A percentile compares a stretch with the other conserved stretches of the same genome.
phyloP scores from a whole-genome alignment of 2,329 filamentous ascomycete species.

The Penicillium paneum region DNA sequence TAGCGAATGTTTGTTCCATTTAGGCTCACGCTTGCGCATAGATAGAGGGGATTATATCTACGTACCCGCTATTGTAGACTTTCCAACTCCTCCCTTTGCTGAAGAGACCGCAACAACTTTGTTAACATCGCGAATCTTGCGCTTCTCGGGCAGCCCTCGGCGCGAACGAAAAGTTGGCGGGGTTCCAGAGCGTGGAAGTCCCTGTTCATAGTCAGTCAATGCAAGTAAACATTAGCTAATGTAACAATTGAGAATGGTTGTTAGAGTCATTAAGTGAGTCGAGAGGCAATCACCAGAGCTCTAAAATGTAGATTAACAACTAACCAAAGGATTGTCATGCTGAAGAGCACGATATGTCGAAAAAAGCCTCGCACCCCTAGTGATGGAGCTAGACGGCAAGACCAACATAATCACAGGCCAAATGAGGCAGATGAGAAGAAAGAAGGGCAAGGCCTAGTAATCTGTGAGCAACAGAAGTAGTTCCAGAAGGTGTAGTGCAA shows the following conservation, averaged over 20 bases:
- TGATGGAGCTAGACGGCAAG: background rate
- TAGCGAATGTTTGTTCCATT: background rate
- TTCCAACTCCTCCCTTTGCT: constrained; percentile 96
- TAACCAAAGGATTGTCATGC: constrained; percentile 89
- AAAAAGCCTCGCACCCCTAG: constrained; percentile 50
- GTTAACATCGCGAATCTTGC: constrained; percentile 76
- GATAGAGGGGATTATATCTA: constrained; percentile 7
- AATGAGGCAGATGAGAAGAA: background rate
- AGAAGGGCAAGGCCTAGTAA: background rate
- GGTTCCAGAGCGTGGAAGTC: constrained; percentile 73
- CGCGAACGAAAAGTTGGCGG: constrained; percentile 68
- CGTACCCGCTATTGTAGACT: constrained; percentile 83
- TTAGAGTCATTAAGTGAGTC: background rate
- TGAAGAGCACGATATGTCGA: constrained; percentile 54
- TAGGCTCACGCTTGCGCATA: background rate
- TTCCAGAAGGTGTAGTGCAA: background rate
- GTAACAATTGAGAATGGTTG: background rate
- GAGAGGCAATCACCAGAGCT: background rate
- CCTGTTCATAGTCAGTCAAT: constrained; percentile 51
- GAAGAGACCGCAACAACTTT: constrained; percentile 97
- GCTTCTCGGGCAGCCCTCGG: constrained; percentile 74
- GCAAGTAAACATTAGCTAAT: background rate
- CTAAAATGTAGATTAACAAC: constrained; percentile 3
- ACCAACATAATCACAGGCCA: background rate
- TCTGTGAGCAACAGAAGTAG: background rate